Percentiles rank a stretch among this genome's conserved stretches.
Evolutionary conservation across 192 early-diverging fungal species (phyloP).

Genomic region (Coemansia aciculifera): DNA sequence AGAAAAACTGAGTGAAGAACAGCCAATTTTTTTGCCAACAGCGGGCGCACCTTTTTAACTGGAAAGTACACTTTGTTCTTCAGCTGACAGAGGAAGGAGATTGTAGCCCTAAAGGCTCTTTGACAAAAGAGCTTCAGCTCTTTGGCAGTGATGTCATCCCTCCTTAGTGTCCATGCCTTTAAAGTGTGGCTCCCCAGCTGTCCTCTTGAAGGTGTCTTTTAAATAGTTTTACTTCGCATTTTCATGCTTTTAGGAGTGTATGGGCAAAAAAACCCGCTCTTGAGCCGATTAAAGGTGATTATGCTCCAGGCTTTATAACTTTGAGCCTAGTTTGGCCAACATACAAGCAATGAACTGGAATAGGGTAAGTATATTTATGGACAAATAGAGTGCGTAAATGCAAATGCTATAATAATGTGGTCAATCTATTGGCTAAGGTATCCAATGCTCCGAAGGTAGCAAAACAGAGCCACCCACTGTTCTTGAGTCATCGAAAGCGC

Average conservation of each 20-base stretch:
- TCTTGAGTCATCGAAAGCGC: slow-evolving; percentile 16
- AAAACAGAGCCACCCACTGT: slow-evolving; percentile 17
- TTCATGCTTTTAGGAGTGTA: too few relatives aligned
- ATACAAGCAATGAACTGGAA: too few relatives aligned
- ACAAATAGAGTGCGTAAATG: neutral
- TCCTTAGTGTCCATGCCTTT: neutral
- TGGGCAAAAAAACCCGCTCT: too few relatives aligned
- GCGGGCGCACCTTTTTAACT: neutral
- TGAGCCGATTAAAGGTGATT: too few relatives aligned
- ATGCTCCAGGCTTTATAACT: too few relatives aligned
- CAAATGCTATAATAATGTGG: neutral
- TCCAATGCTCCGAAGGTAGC: slow-evolving; percentile 12
- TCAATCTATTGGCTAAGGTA: slow-evolving; percentile 8
- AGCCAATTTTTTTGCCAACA: neutral
- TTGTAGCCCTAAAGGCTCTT: neutral
- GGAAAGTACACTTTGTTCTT: neutral
- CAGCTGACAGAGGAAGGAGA: neutral
- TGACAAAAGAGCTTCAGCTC: neutral
- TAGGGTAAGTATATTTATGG: neutral
- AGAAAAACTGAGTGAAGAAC: neutral
- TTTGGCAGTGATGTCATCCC: neutral
- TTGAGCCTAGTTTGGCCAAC: too few relatives aligned
- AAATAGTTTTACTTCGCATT: too few relatives aligned
- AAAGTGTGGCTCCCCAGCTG: neutral
- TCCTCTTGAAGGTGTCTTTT: too few relatives aligned